A percentile compares a stretch with the other conserved stretches of the same genome.
These are phyloP conservation scores for Batkoa obscura DNA, from an alignment of 371 early-diverging fungal species.

Conservation along the genomic window DNA sequence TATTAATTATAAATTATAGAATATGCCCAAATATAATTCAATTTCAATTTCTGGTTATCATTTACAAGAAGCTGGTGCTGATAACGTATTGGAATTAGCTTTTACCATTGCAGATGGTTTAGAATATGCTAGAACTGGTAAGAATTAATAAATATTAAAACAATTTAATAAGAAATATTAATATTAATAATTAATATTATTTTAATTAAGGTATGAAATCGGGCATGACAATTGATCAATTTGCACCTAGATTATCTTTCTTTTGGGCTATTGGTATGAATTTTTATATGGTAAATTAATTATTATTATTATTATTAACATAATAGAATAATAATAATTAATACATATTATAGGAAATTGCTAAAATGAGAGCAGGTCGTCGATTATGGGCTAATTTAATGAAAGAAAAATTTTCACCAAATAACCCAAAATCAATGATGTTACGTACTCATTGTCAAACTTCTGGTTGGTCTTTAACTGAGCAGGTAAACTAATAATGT, in stretches of 20 bases:
- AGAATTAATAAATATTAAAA: neutral
- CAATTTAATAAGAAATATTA: neutral
- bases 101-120: slow-evolving; percentile 76
- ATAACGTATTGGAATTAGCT: slow-evolving; percentile 61
- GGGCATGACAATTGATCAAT: slow-evolving; percentile 68
- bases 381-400: slow-evolving; percentile 61
- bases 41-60: slow-evolving; percentile 82
- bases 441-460: slow-evolving; percentile 77
- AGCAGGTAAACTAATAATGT: slow-evolving; percentile 19
- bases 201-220: slow-evolving; percentile 33
- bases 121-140: slow-evolving; percentile 47
- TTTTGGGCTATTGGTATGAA: slow-evolving; percentile 85
- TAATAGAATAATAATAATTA: too few species aligned
- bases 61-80: slow-evolving; percentile 77
- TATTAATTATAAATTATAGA: slow-evolving; percentile 8
- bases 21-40: slow-evolving; percentile 80
- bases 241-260: slow-evolving; percentile 73
- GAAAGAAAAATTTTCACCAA: slow-evolving; percentile 54
- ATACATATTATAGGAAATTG: slow-evolving; percentile 52
- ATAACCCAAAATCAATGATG: slow-evolving; percentile 46
- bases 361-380: slow-evolving; percentile 73
- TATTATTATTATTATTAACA: neutral
- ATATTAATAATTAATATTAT: slow-evolving; percentile 1
- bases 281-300: slow-evolving; percentile 51
- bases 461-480: slow-evolving; percentile 74